Base-by-base conservation (phyloP, 306 rosid species). In the Castanospermum australe region DNA sequence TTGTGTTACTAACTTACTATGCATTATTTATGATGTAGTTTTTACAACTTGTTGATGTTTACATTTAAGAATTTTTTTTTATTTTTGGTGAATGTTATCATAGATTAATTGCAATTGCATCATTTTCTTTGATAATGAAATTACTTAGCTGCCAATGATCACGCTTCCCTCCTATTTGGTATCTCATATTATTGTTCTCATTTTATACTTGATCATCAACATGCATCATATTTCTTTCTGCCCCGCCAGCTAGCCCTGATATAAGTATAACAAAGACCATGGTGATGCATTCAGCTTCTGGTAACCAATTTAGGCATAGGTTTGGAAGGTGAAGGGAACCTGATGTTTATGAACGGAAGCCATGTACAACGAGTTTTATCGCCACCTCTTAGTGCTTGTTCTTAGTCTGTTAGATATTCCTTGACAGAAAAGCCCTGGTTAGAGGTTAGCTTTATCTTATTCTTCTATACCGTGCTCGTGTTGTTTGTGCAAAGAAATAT, bases 371-470 rank as follows among this genome's bases (percentile, higher is more conserved):
- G 55, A 35, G 48, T 57, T 56, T 42, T 74, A 12, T 55, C 30
- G 38, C 73, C 36, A 0, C 15, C 56, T 15, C n/a, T 36, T 6
- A 13, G 32, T 71, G 52, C 55, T 33, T 72, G 67, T 39, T 48
- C 55, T 24, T 79, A 59, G 67, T n/a, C 6, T 80, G 28, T 39
- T 63, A 38, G 1, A 50, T 71, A n/a, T n/a, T n/a, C 4, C 10
- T 80, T 51, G 72, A 63, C 36, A 71, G 36, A 63, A 14, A 30
- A 55, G 56, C 47, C 15, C 70, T 52, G 41, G 59, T 14, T 62
- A 42, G 45, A 65, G 73, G 78, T 71, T 62, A 71, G 56, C 56
- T 47, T 63, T 39, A 50, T 51, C 39, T 67, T 69, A 57, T 15
- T 60, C 9, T 28, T 44, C 28, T 36, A 10, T 8, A 1, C 4